Conservation (phyloP, 192 early-diverging fungal genomes). For the Backusella psychrophila region DNA sequence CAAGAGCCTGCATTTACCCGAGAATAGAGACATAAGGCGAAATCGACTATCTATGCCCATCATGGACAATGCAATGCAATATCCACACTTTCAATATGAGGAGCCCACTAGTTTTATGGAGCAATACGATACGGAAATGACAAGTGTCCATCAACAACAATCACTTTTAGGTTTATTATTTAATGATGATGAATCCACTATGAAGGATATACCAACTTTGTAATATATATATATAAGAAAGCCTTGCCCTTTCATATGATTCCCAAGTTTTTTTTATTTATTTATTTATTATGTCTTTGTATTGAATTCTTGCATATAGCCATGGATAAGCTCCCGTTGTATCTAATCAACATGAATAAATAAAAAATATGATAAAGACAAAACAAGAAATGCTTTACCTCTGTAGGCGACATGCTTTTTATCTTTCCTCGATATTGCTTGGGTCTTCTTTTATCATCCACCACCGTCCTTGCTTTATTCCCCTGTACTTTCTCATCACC, state of each 20-base stretch:
- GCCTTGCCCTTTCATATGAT: neutral
- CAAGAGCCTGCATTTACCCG: conserved; percentile 7
- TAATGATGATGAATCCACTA: conserved; percentile 7
- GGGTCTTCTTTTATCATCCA: neutral
- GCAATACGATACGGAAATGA: neutral
- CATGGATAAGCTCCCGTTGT: conserved; percentile 8
- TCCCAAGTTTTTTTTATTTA: neutral
- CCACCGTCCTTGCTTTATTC: neutral
- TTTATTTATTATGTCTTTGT: neutral
- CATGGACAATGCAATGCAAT: neutral
- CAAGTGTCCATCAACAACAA: neutral
- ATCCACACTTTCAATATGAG: neutral
- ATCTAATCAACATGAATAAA: neutral
- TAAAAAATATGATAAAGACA: neutral
- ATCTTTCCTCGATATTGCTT: neutral
- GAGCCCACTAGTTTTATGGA: neutral
- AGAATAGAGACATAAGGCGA: neutral
- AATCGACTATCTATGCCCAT: neutral
- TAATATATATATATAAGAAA: neutral
- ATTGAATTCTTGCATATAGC: conserved; percentile 10
- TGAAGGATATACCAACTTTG: conserved; percentile 11
- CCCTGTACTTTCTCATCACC: neutral
- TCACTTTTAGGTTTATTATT: conserved; percentile 7
- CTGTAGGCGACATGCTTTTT: neutral
- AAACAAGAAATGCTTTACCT: neutral